Percentiles rank a stretch among this genome's conserved stretches.
These are phyloP conservation scores for Tetracentron sinense DNA, from an alignment of 164 flowering plant species.

Conservation along the genomic window DNA sequence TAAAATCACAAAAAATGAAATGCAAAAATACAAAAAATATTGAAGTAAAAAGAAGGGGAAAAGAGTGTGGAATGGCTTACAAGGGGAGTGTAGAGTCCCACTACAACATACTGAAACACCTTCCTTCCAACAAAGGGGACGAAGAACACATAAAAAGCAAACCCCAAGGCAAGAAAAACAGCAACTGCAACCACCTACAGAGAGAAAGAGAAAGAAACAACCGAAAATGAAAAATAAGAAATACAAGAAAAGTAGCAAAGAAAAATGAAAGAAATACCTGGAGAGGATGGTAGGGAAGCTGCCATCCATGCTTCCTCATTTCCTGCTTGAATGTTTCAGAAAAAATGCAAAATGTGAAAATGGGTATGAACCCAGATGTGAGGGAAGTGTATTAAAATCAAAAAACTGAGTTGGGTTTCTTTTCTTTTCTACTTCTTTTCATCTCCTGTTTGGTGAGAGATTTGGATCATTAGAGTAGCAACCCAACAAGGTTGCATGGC, in stretches of 20 bases:
- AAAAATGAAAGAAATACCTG: constrained; percentile 46
- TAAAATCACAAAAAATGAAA: background rate
- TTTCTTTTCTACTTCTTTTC: constrained; percentile 3
- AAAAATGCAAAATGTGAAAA: constrained; percentile 6
- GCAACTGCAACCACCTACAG: constrained; percentile 93
- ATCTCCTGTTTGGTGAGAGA: background rate
- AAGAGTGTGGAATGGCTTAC: constrained; percentile 42
- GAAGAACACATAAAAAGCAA: constrained; percentile 98
- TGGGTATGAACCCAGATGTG: constrained; percentile 4
- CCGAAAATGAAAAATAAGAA: background rate
- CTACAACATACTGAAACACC: constrained; percentile 68
- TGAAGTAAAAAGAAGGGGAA: background rate
- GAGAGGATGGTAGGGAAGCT: constrained; percentile 94
- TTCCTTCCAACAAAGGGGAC: constrained; percentile 94
- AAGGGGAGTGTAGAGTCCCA: constrained; percentile 93
- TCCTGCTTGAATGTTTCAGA: constrained; percentile 11
- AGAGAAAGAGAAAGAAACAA: constrained; percentile 5
- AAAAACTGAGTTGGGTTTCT: constrained; percentile 6
- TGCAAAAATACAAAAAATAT: background rate
- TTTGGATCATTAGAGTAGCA: background rate
- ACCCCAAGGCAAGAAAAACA: constrained; percentile 92
- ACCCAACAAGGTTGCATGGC: constrained; percentile 10
- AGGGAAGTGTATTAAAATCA: background rate
- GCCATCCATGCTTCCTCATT: constrained; percentile 99
- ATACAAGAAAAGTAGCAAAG: background rate